Base-by-base conservation (phyloP, 2,329 filamentous ascomycete species). In the Diplodia mutila region DNA sequence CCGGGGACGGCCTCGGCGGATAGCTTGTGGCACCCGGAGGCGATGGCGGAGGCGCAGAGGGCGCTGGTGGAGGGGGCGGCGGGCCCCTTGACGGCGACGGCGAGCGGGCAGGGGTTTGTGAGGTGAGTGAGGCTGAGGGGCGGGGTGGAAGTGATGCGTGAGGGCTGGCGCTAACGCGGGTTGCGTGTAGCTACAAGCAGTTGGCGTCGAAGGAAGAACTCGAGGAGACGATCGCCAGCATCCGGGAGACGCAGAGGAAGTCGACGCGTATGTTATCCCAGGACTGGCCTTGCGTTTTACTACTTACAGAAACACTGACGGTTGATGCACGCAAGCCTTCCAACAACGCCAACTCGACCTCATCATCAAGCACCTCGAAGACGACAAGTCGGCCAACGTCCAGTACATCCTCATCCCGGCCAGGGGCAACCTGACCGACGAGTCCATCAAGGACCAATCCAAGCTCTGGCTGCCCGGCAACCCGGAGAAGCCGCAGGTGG, bases 41-140 rank as follows among this genome's bases (percentile, higher is more conserved):
- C 25, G 3, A 39, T 68, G 61, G 55, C 55, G 14, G 61, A 25
- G 21, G 66, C 66, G 11, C 59, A 65, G 37, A 27, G 52, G 32
- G 65, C 51, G 7, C 29, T 63, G 14, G 32, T 53, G 1, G 53
- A 39, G 21, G 18, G 37, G 6, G 37, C 48, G 18, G 12, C 25
- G 6, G 65, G 65, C 3, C 65, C 65, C 12, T 29, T 67, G 23
- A 63, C 65, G 9, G 37, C 53, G n/a, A 48, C 54, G 9, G 37
- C 54, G 16, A 61, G 63, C 18, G 55, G 39, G 16, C 67, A 69
- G 65, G 67, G 67, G 2, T 69, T 69, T 48, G 61, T 69, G 8
- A 54, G 48, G 51, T 52, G 18, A 25, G 48, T 11, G 2, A 12
- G 29, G 29, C n/a, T n/a, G 29, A 4, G 27, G 3, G 27, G 27